phyloP scores from a whole-genome alignment of 768 basidiomycete species.

The Russula sp. region DNA sequence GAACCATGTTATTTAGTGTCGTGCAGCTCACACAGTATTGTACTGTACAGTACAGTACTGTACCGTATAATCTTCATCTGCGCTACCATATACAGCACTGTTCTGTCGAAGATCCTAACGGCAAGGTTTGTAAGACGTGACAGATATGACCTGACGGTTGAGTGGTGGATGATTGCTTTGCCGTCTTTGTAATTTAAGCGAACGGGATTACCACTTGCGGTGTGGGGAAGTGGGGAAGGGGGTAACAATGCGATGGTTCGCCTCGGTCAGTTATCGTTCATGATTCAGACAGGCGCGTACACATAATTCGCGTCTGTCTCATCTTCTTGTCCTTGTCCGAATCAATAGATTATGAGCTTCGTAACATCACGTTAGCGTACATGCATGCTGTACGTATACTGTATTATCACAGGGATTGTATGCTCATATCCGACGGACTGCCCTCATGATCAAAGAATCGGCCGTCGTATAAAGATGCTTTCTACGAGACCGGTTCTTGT shows the following conservation, averaged over 20 bases:
- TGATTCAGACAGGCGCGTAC: too few relatives aligned
- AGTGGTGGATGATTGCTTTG: too few relatives aligned
- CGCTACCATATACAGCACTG: too few relatives aligned
- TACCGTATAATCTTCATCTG: too few relatives aligned
- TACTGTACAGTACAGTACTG: too few relatives aligned
- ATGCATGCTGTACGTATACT: background rate
- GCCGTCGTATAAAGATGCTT: background rate
- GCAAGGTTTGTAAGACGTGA: too few relatives aligned
- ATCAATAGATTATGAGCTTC: background rate
- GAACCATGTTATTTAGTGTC: too few relatives aligned
- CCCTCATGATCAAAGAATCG: background rate
- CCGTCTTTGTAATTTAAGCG: background rate
- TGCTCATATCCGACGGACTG: background rate
- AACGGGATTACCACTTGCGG: constrained; percentile 7
- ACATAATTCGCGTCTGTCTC: background rate
- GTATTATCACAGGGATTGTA: background rate
- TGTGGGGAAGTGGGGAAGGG: constrained; percentile 9
- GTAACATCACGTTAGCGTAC: background rate
- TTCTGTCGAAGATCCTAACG: too few relatives aligned
- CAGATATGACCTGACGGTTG: too few relatives aligned
- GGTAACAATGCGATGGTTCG: background rate
- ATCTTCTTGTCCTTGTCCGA: background rate
- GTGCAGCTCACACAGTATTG: too few relatives aligned
- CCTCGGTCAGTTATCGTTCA: background rate
- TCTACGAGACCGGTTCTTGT: too few relatives aligned